A percentile compares a stretch with the other conserved stretches of the same genome.
phyloP scores from a whole-genome alignment of 495 filamentous ascomycete species.

The Neurospora terricola region DNA sequence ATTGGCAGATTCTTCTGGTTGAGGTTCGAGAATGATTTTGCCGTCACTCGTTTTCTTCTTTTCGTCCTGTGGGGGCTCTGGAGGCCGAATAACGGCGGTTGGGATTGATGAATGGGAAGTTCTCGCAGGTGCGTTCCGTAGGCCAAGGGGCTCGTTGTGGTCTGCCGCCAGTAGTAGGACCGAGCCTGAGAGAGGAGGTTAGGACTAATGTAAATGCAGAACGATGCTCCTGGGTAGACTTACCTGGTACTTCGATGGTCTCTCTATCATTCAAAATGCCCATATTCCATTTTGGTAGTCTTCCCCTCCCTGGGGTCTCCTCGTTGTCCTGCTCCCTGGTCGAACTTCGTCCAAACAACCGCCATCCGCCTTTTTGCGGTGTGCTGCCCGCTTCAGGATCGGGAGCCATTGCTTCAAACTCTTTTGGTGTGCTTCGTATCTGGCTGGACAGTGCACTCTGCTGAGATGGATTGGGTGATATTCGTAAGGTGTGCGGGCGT shows the following conservation, averaged over 20 bases:
- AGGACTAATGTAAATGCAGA: background rate
- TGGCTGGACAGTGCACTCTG: background rate
- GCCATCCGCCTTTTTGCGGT: conserved; percentile 7
- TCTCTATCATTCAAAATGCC: conserved; percentile 74
- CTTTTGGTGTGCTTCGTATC: background rate
- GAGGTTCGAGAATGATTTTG: conserved; percentile 79
- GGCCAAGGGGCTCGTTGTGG: conserved; percentile 72
- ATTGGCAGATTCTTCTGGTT: conserved; percentile 83
- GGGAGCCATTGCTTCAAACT: background rate
- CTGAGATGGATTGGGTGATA: background rate
- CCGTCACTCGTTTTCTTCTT: conserved; percentile 77
- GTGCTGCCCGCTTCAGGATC: background rate
- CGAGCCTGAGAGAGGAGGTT: conserved; percentile 49
- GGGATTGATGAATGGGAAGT: conserved; percentile 70
- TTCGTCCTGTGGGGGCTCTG: conserved; percentile 25
- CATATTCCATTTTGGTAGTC: conserved; percentile 52
- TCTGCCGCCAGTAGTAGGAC: conserved; percentile 66
- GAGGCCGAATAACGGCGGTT: conserved; percentile 38
- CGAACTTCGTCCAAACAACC: conserved; percentile 7
- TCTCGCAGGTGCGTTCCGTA: conserved; percentile 63
- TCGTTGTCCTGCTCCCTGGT: background rate
- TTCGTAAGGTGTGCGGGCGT: background rate
- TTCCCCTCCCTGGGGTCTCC: conserved; percentile 1
- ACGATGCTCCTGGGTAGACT: conserved; percentile 12
- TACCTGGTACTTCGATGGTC: conserved; percentile 90